Base-by-base conservation (phyloP, 768 basidiomycete genomes). In the Dacryopinax primogenitus region DNA sequence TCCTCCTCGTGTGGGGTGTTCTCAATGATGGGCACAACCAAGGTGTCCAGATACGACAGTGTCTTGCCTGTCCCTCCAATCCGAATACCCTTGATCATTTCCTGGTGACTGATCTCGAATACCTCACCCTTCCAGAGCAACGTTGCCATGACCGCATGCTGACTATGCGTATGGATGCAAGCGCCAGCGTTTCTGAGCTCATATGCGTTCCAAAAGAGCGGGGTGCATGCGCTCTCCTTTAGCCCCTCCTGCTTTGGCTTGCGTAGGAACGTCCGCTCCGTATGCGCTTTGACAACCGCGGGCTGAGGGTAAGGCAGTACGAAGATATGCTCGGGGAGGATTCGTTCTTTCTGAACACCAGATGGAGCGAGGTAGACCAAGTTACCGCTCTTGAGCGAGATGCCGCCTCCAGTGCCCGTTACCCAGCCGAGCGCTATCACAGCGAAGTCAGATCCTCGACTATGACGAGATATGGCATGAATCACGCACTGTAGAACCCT, bases 11-110 rank as follows among this genome's bases (percentile, higher is more conserved):
- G 81, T 3, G 91, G 91, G 0, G 92, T 94, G 71, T 93, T 94
- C 69, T 90, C 87, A 66, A 93, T 94, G 71, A 94, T 92, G 0
- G 91, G 92, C 1, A 94, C 77, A 63, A 83, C 84, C 9, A 93
- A 81, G 2, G 88, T 92, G 74, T 94, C 90, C 63, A 91, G 83
- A 74, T 91, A 93, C 0, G 87, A 86, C 67, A 92, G 72, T 0
- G 89, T 82, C n/a, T 76, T 74, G 1, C 88, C 89, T n/a, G 80
- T 84, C 12, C 92, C 91, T 3, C 83, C 87, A 16, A 84, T 72
- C 11, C 90, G 82, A 45, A 94, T 83, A 26, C 91, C 92, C 73
- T 94, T 94, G 73, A 93, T 94, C 92, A 93, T 93, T 84, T 93
- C 91, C 74, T 90, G 90, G 74, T 93, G 91, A 11, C 88, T 90